Conservation (phyloP, 2,329 filamentous ascomycete genomes). For the Microdochium trichocladiopsis region DNA sequence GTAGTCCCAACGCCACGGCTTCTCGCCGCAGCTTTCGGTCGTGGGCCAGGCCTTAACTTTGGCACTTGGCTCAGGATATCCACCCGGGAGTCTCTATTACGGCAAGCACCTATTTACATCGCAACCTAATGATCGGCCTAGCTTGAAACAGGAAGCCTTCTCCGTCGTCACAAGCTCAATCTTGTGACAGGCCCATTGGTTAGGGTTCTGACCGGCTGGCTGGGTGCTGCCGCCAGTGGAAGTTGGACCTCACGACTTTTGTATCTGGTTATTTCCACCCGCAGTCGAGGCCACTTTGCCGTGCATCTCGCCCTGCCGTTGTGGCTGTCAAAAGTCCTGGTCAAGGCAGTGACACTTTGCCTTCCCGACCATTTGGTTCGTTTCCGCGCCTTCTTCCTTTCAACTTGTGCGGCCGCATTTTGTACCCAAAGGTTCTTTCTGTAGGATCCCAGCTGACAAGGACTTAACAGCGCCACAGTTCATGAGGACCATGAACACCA, state of each 20-base stretch:
- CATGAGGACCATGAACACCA: neutral
- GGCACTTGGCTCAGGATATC: neutral
- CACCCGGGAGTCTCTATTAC: neutral
- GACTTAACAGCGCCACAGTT: neutral
- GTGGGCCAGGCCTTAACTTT: neutral
- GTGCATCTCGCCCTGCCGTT: too few species aligned
- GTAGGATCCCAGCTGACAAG: neutral
- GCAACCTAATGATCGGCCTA: neutral
- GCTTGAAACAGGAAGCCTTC: neutral
- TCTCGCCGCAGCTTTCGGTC: neutral
- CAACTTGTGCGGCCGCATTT: neutral
- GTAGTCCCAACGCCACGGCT: neutral
- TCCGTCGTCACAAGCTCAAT: neutral
- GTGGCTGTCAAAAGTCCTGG: too few species aligned
- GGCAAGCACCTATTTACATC: neutral
- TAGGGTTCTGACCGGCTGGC: neutral
- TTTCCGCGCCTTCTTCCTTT: neutral
- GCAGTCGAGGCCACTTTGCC: too few species aligned
- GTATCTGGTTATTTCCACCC: too few species aligned
- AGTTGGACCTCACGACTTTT: too few species aligned
- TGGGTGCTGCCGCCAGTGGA: neutral
- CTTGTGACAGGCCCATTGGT: neutral
- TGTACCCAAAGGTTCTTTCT: neutral
- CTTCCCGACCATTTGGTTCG: too few species aligned
- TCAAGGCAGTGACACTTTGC: too few species aligned